Percentiles rank a stretch among this genome's conserved stretches.
Conservation (phyloP, 139 green algal species). For the Chlorella sp. region DNA sequence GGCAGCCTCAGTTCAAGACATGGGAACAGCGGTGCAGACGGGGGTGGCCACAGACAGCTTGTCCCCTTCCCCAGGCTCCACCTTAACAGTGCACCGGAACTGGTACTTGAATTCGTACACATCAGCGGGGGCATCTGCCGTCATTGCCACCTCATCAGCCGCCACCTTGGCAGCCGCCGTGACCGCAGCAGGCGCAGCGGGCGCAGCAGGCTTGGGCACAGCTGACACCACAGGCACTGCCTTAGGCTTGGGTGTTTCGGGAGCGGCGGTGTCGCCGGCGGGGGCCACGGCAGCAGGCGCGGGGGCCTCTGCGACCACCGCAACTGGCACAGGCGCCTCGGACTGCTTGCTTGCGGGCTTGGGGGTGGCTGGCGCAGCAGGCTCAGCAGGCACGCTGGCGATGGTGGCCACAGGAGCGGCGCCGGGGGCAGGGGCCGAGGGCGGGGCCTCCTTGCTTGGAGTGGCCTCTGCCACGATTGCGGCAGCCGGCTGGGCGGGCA, state of each 20-base stretch:
- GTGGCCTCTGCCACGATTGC: no score
- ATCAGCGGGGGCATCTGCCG: background rate
- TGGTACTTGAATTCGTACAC: background rate
- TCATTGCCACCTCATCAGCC: background rate
- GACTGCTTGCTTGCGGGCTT: background rate
- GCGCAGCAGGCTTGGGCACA: background rate
- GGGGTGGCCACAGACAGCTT: background rate
- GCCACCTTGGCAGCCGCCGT: background rate
- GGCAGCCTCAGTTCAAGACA: background rate
- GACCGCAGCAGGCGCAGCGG: background rate
- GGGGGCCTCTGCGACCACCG: background rate
- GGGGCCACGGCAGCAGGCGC: background rate
- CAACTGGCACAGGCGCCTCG: background rate
- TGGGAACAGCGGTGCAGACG: background rate
- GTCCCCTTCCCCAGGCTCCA: background rate
- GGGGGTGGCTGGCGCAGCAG: background rate
- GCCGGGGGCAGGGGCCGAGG: no score
- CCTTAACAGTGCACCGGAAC: background rate
- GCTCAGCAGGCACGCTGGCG: no score
- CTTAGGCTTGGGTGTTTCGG: background rate
- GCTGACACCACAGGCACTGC: no score
- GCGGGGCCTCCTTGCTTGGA: no score
- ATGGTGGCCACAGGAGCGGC: no score
- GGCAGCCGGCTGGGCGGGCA: no score
- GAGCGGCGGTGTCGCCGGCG: background rate